Evolutionary conservation across 345 rosid genomes (phyloP).

Genomic region (Adansonia digitata): DNA sequence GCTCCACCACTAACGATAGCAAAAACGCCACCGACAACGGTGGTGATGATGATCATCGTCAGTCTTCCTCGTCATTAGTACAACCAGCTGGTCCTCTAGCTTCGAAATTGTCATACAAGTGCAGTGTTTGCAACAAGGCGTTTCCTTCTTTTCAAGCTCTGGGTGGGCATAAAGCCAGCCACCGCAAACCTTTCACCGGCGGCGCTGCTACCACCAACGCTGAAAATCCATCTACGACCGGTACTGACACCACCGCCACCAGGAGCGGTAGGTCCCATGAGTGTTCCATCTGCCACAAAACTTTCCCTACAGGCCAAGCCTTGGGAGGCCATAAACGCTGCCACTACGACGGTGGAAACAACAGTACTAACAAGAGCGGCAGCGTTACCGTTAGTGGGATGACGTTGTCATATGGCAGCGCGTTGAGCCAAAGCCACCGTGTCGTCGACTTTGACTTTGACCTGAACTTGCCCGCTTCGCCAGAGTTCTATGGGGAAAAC

Average conservation of each 20-base stretch:
- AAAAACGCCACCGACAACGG: neutral
- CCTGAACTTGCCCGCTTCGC: slow-evolving; percentile 76
- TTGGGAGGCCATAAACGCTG: slow-evolving; percentile 96
- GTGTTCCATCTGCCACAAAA: slow-evolving; percentile 86
- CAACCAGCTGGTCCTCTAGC: slow-evolving; percentile 10
- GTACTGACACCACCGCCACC: slow-evolving; percentile 4
- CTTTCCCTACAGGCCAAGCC: slow-evolving; percentile 88
- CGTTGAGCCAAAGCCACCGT: slow-evolving; percentile 40
- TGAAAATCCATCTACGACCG: slow-evolving; percentile 11
- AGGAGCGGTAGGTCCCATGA: slow-evolving; percentile 57
- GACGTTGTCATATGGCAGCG: slow-evolving; percentile 39
- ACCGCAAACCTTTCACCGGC: slow-evolving; percentile 49
- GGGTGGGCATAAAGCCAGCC: slow-evolving; percentile 98
- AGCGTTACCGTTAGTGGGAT: slow-evolving; percentile 39
- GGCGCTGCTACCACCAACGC: neutral
- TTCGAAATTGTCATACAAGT: slow-evolving; percentile 47
- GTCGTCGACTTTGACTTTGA: slow-evolving; percentile 46
- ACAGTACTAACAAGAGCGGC: slow-evolving; percentile 3
- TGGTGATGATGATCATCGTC: neutral
- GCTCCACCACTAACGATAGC: neutral
- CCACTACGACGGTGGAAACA: slow-evolving; percentile 76
- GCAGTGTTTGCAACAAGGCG: slow-evolving; percentile 71
- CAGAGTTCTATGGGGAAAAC: slow-evolving; percentile 37
- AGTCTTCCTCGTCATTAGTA: neutral
- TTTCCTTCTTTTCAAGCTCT: slow-evolving; percentile 88